Evolutionary conservation across 192 early-diverging fungal species (phyloP), one percentile per base, ranked within the genome.

Genomic region (Spinellus fusiger): DNA sequence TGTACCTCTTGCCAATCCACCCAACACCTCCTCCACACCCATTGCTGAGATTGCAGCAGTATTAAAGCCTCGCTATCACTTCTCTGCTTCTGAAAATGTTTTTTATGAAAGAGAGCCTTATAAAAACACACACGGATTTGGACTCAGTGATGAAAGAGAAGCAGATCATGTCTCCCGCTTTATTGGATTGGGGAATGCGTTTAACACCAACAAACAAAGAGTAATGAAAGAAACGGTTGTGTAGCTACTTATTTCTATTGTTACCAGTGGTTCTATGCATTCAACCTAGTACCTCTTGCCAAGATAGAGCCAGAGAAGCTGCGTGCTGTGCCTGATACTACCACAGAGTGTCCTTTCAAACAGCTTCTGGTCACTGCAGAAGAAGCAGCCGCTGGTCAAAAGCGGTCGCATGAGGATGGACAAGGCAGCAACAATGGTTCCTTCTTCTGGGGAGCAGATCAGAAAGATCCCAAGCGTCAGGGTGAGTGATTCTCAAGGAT

Each of bases 41-140:
- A 71, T 90, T 15, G 74, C 87, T 9, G 61, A 61, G 6, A 44
- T 83, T 1, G 80, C 71, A 0, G 53, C 68, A 4, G 64, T 66
- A 1, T 66, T 87, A 27, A 84, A 87, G 69, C 95, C 95, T 4
- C 80, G 92, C 20, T 97, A 97, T 69, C 95, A 95, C 67, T 93
- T 97, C 80, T 86, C 89, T 26, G 64, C 82, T 0, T 76, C 78
- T 1, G 84, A 82, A 62, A 71, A 71, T 28, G 22, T 73, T 10
- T 97, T 95, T 63, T 91, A 81, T 61, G 92, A 97, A 78, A 80
- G 95, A 9, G 84, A 88, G 49, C 93, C 95, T 23, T 97, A 86
- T 75, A 73, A 69, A 48, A 89, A 88, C 68, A 71, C 61, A 46
- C 56, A 60, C 51, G 76, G 55, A 54, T 65, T 71, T 61, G 63